Percentiles rank a stretch among this genome's conserved stretches.
phyloP scores from a whole-genome alignment of 345 rosid species.

The Draba incana region DNA sequence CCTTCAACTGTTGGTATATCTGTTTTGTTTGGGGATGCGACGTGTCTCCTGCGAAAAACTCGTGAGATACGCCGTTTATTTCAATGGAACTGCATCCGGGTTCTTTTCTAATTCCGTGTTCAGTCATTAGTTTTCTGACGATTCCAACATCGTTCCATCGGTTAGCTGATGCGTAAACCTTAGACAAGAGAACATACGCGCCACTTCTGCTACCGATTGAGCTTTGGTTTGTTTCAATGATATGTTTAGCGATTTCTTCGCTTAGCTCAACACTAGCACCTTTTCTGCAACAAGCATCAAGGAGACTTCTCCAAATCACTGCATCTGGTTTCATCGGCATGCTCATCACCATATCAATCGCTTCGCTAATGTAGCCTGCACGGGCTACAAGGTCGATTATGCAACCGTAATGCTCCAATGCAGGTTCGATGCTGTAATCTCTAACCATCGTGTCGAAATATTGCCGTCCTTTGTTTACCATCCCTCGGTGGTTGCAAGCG shows the following conservation, averaged over 20 bases:
- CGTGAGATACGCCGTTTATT: slow-evolving; percentile 66
- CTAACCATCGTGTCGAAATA: slow-evolving; percentile 66
- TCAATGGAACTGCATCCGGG: slow-evolving; percentile 91
- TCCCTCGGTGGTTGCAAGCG: slow-evolving; percentile 70
- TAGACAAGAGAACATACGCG: slow-evolving; percentile 71
- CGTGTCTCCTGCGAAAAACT: slow-evolving; percentile 84
- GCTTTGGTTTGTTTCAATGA: slow-evolving; percentile 47
- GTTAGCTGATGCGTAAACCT: slow-evolving; percentile 75
- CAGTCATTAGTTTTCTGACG: slow-evolving; percentile 69
- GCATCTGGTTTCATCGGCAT: slow-evolving; percentile 82
- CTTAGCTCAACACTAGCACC: slow-evolving; percentile 63
- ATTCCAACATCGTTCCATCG: slow-evolving; percentile 77
- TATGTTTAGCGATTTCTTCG: slow-evolving; percentile 61
- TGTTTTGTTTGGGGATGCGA: slow-evolving; percentile 65
- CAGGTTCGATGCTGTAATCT: slow-evolving; percentile 64
- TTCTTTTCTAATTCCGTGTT: slow-evolving; percentile 66
- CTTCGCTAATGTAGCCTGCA: slow-evolving; percentile 71
- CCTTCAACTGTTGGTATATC: slow-evolving; percentile 57
- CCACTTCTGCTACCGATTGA: slow-evolving; percentile 47
- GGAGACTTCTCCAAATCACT: slow-evolving; percentile 89
- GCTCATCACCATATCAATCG: slow-evolving; percentile 55
- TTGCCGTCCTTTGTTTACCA: slow-evolving; percentile 62
- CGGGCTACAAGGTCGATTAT: slow-evolving; percentile 72
- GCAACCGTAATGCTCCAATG: slow-evolving; percentile 80
- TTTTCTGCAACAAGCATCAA: slow-evolving; percentile 73